These are phyloP conservation scores for Vicia faba DNA, from an alignment of 306 rosid species.

Conservation along the genomic window DNA sequence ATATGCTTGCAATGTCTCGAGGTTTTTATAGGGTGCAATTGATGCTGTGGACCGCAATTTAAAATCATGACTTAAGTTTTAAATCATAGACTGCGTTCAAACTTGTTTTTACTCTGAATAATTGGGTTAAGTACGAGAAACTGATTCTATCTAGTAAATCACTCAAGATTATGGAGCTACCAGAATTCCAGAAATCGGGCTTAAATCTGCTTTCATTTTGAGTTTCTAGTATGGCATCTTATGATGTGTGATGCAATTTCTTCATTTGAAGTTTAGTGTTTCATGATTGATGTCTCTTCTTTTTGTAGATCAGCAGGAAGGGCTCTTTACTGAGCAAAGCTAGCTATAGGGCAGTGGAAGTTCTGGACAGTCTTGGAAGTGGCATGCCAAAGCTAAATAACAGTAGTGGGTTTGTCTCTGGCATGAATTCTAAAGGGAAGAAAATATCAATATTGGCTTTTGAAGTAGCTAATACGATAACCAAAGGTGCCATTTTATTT, in stretches of 20 bases:
- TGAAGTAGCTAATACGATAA: slow-evolving; percentile 93
- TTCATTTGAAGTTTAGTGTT: slow-evolving; percentile 28
- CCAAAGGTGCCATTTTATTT: slow-evolving; percentile 68
- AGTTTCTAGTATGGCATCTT: slow-evolving; percentile 17
- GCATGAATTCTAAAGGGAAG: slow-evolving; percentile 55
- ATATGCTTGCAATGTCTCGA: too few species aligned
- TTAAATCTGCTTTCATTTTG: too few species aligned
- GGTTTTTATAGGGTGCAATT: too few species aligned
- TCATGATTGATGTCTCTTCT: slow-evolving; percentile 27
- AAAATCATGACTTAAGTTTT: too few species aligned
- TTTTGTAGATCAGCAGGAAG: slow-evolving; percentile 52
- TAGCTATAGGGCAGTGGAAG: slow-evolving; percentile 76
- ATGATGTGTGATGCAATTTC: slow-evolving; percentile 3
- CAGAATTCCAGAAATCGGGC: too few species aligned
- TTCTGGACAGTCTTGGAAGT: slow-evolving; percentile 75
- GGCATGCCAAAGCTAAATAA: slow-evolving; percentile 66
- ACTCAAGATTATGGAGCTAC: too few species aligned
- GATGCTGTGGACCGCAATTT: too few species aligned
- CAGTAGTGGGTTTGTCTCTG: slow-evolving; percentile 55
- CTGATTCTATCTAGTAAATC: too few species aligned
- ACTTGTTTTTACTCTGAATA: too few species aligned
- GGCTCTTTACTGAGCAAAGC: slow-evolving; percentile 67
- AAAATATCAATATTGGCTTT: slow-evolving; percentile 81
- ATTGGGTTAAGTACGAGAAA: too few species aligned
- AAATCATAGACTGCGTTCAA: too few species aligned